Evolutionary conservation across 2,329 filamentous ascomycete species (phyloP).

Genomic region (Coniochaeta hoffmannii): DNA sequence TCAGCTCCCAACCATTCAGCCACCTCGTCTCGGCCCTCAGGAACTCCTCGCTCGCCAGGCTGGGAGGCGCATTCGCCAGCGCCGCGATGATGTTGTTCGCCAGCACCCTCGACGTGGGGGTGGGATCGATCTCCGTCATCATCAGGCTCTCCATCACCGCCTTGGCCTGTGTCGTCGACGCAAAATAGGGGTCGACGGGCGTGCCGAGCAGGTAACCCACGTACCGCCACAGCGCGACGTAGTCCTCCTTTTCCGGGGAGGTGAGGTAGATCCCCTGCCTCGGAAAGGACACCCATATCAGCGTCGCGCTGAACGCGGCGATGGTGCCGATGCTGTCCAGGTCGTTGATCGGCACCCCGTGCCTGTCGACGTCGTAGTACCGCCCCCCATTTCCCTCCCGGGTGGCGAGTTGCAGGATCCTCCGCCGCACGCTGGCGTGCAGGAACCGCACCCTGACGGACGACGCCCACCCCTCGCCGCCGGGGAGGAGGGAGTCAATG

Average conservation of each 20-base stretch:
- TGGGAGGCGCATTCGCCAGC: conserved; percentile 58
- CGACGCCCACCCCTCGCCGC: conserved; percentile 57
- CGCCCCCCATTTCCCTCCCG: conserved; percentile 26
- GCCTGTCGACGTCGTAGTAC: conserved; percentile 55
- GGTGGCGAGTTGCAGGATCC: conserved; percentile 53
- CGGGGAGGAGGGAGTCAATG: conserved; percentile 58
- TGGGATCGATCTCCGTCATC: conserved; percentile 59
- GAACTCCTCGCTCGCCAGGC: conserved; percentile 58
- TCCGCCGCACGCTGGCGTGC: conserved; percentile 58
- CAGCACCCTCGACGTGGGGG: conserved; percentile 52
- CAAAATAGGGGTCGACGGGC: conserved; percentile 51
- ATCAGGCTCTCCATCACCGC: conserved; percentile 62
- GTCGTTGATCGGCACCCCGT: conserved; percentile 66
- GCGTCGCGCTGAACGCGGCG: conserved; percentile 57
- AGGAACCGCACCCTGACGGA: conserved; percentile 62
- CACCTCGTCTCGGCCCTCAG: conserved; percentile 61
- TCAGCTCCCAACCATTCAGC: conserved; percentile 60
- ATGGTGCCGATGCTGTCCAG: conserved; percentile 69
- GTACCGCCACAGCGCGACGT: conserved; percentile 69
- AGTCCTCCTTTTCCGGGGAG: conserved; percentile 57
- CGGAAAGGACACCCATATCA: conserved; percentile 63
- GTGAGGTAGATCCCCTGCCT: conserved; percentile 63
- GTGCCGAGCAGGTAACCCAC: conserved; percentile 65
- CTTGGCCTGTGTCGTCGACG: conserved; percentile 46
- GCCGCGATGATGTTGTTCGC: conserved; percentile 69